Base-by-base conservation (phyloP, 495 filamentous ascomycete species). In the Aspergillus biplanus region DNA sequence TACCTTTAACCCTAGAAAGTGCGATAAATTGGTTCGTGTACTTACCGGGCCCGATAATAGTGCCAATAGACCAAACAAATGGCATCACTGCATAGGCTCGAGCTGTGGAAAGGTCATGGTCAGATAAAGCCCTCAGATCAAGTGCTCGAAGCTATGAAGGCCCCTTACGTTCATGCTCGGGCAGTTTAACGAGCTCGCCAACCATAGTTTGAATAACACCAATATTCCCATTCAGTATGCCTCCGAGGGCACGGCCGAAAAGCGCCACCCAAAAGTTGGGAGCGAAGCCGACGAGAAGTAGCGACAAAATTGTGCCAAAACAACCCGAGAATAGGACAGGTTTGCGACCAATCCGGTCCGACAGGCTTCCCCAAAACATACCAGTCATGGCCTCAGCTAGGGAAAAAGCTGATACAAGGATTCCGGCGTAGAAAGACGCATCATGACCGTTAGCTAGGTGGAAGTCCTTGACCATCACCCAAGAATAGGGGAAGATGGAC, bases 181-280 rank as follows among this genome's bases (percentile, higher is more conserved):
- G 90, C 35, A 88, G 87, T 21, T 81, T 87, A 49, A 94, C 89
- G 55, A 94, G 67, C 71, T 96, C 92, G 21, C 88, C 91, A 27
- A 96, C 91, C 90, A 94, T 94, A n/a, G 91, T 94, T 72, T 94
- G 91, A 62, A 96, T 92, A 35, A 96, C 91, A 9, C 89, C 92
- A 68, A 94, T 89, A 65, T 96, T 96, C 47, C 92, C 92, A 78
- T 96, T 96, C 47, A 97, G 77, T 5, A 89, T 75, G 27, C 93
- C 93, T 12, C 90, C 92, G 7, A 96, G 73, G n/a, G 86, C 82
- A 62, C 93, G 81, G 15, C 91, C 93, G 39, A 82, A 59, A 46
- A 96, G 75, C 6, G 92, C 92, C 50, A 90, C 71, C 88, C 90
- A 91, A 65, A 94, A 87, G 67, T 89, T 95, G 33, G 85, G 75